These are phyloP conservation scores for Pleurotus tuber-regium DNA, from an alignment of 768 basidiomycete genomes.

Conservation along the genomic window DNA sequence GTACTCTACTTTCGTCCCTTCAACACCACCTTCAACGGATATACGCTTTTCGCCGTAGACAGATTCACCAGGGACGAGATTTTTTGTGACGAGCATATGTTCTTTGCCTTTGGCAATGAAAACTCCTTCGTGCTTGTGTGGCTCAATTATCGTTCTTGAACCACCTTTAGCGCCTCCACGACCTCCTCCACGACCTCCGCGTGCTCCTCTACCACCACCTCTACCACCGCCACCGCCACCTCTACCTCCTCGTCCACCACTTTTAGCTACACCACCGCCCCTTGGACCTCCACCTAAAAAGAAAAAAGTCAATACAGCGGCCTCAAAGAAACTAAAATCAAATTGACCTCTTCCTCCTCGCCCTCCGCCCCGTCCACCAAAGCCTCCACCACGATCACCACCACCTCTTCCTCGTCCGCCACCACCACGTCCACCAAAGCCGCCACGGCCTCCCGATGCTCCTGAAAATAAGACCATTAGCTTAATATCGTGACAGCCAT, in stretches of 20 bases:
- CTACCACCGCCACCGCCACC: conserved; percentile 42
- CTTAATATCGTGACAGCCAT: background rate
- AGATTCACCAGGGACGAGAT: conserved; percentile 94
- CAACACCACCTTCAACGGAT: conserved; percentile 72
- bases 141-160: conserved; percentile 88
- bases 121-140: conserved; percentile 91
- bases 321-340: conserved; percentile 10
- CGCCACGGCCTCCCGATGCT: conserved; percentile 75
- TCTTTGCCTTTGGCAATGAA: conserved; percentile 99
- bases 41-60: conserved; percentile 99
- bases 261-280: conserved; percentile 36
- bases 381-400: conserved; percentile 32
- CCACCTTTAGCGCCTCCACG: conserved; percentile 78
- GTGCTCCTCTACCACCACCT: conserved; percentile 42
- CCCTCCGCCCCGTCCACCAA: conserved; percentile 33
- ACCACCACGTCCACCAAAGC: conserved; percentile 52
- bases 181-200: conserved; percentile 58
- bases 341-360: conserved; percentile 28
- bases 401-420: conserved; percentile 32
- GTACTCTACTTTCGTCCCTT: conserved; percentile 91
- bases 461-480: conserved; percentile 22
- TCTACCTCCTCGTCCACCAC: conserved; percentile 40
- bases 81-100: conserved; percentile 94
- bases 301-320: conserved; percentile 5
- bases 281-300: conserved; percentile 26